Base-by-base conservation (phyloP, 1,139 yeast genomes). In the Pichia norvegensis region DNA sequence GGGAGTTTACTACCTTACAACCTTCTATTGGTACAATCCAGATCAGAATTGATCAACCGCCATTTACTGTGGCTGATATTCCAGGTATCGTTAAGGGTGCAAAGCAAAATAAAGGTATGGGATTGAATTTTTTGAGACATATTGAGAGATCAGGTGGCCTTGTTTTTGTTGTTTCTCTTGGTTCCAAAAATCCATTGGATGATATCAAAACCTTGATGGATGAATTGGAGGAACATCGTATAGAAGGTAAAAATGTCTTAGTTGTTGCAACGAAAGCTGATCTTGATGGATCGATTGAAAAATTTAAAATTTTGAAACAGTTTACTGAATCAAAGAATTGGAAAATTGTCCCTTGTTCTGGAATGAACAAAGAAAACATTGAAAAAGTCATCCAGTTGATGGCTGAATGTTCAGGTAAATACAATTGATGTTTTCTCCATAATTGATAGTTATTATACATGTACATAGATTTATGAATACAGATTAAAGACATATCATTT, bases 1-100 rank as follows among this genome's bases (percentile, higher is more conserved):
- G 97, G 97, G 95, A 85, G 60, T 92, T 92, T 61, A 92, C 98
- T 0, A 92, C 98, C 1, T 67, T 92, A 47, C 87, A 81, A 53
- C 98, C 98, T 0, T 82, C 92, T 0, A 79, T 92, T 40, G 98
- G 98, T 2, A 90, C 97, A 0, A 85, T 92, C 19, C 72, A 74
- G 43, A 66, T 80, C 33, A 76, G 82, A 1, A 74, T 83, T 4
- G 86, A 82, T 51, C 74, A 76, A 51, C 79, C 76, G 10, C 82
- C 87, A 1, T 88, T 90, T 61, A 86, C 97, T 0, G 97, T 92
- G 1, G 97, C 97, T 1, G 98, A 92, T 67, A 92, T 92, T 50
- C 98, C 98, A 0, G 98, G 98, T 13, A 85, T 92, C 45, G 85
- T 92, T 47, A 73, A 79, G 59, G 97, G 95, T 10, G 97, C 98